Evolutionary conservation across 1,284 basidiomycete genomes (phyloP).

Genomic region (Rhodotorula mucilaginosa): DNA sequence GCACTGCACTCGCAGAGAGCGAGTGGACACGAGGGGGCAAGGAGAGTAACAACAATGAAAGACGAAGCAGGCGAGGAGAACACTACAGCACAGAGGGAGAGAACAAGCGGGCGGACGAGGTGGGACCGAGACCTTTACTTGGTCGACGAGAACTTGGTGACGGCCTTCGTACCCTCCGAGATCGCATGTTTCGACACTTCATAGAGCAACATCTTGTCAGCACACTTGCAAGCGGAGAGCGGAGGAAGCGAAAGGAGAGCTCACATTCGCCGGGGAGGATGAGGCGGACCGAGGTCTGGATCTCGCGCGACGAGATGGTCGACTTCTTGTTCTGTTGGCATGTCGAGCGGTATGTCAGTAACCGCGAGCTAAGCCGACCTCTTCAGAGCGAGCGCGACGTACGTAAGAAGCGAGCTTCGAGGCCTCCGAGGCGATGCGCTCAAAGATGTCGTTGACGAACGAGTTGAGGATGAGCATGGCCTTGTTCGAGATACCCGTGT

Average conservation of each 20-base stretch:
- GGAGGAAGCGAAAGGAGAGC: neutral
- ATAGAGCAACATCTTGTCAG: too few relatives aligned
- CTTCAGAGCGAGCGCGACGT: neutral
- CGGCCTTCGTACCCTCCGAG: conserved; percentile 70
- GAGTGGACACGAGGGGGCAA: too few relatives aligned
- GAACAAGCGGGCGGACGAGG: neutral
- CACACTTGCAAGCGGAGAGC: too few relatives aligned
- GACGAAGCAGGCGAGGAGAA: too few relatives aligned
- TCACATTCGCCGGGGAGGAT: conserved; percentile 74
- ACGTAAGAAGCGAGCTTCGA: conserved; percentile 80
- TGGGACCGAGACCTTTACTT: neutral
- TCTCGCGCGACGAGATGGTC: conserved; percentile 89
- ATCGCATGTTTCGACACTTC: conserved; percentile 72
- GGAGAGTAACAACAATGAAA: too few relatives aligned
- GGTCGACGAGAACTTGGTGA: conserved; percentile 14
- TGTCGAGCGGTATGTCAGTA: neutral
- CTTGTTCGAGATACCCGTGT: conserved; percentile 91
- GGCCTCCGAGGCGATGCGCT: conserved; percentile 68
- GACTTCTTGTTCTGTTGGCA: conserved; percentile 74
- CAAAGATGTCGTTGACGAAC: conserved; percentile 55
- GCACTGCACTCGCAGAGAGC: too few relatives aligned
- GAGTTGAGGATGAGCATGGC: conserved; percentile 68
- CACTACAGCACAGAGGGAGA: neutral
- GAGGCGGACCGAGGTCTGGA: conserved; percentile 75
- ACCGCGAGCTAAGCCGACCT: neutral